Base-by-base conservation (phyloP, 2,329 filamentous ascomycete species). In the Pestalotiopsis fici region DNA sequence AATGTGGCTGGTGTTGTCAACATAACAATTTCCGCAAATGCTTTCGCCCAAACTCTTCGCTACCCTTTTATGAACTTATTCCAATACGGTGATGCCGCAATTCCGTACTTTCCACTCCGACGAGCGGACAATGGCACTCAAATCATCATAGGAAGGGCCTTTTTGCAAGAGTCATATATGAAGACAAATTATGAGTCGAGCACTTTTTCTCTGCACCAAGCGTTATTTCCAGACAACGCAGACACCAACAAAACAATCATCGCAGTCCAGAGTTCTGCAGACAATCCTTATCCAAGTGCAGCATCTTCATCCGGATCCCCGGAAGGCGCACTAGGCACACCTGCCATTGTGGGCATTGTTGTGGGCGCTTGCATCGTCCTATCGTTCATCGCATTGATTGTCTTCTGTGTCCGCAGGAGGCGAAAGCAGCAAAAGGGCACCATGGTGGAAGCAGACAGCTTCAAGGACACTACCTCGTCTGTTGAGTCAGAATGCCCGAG, bases 81-180 rank as follows among this genome's bases (percentile, higher is more conserved):
- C 69, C 71, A 77, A 59, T 85, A 83, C 66, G 81, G 79, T 39
- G 79, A 83, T 6, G 78, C 81, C 9, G 80, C 80, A 43, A 75
- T 85, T 11, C 86, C 84, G 12, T 93, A 93, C 74, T 93, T 93
- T 68, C 90, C 91, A 3, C 81, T 94, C 64, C 85, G 87, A 71
- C 86, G 86, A 67, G 81, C 87, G 12, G 74, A 83, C 23, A 83
- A 86, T 66, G 83, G 83, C 43, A 82, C 81, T 15, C 83, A 88
- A 70, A 86, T 88, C 75, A 86, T 90, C 13, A 83, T 93, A 43
- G 91, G 91, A 7, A 85, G 90, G 39, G 86, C 87, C 0, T 93
- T 93, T 70, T 79, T 94, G 65, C 91, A 93, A 74, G 91, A 93
- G 77, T 86, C 90, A 2, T 89, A 89, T 68, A 76, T 89, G 5